A percentile compares a stretch with the other conserved stretches of the same genome.
Conservation (phyloP, 257 asterid genomes). For the Craterostigma plantagineum region DNA sequence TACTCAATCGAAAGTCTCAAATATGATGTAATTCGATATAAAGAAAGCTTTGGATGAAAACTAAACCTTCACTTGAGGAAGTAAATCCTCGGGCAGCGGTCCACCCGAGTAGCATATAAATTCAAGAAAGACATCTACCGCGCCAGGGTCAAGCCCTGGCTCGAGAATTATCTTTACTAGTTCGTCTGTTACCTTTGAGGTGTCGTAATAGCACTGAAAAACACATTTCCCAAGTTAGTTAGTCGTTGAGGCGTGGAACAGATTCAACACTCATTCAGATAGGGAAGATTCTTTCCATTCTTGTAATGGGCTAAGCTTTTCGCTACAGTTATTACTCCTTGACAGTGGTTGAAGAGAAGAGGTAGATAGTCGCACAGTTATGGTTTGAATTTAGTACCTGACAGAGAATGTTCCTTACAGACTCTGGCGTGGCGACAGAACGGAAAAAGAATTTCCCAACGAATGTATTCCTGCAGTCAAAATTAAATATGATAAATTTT, state of each 20-base stretch:
- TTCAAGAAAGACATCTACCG: conserved; percentile 90
- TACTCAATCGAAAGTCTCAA: neutral
- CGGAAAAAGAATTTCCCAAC: conserved; percentile 61
- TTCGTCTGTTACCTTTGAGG: conserved; percentile 86
- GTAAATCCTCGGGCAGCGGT: conserved; percentile 88
- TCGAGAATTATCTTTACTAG: conserved; percentile 64
- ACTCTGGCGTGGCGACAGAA: conserved; percentile 58
- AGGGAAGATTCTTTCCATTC: too few species aligned
- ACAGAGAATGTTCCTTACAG: conserved; percentile 75
- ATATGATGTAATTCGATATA: too few species aligned
- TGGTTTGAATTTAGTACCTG: conserved; percentile 48
- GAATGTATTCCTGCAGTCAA: conserved; percentile 39
- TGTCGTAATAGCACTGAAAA: conserved; percentile 80
- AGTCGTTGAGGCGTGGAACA: too few species aligned
- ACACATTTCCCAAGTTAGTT: neutral
- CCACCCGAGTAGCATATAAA: conserved; percentile 93
- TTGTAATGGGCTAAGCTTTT: too few species aligned
- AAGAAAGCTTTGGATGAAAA: neutral
- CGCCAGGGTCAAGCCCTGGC: conserved; percentile 89
- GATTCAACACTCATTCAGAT: too few species aligned
- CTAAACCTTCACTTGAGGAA: conserved; percentile 71
- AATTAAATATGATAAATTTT: too few species aligned
- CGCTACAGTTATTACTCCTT: too few species aligned
- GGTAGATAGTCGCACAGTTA: neutral
- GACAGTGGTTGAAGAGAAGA: neutral